phyloP scores from a whole-genome alignment of 208 protist species.

The Strigomonas culicis region DNA sequence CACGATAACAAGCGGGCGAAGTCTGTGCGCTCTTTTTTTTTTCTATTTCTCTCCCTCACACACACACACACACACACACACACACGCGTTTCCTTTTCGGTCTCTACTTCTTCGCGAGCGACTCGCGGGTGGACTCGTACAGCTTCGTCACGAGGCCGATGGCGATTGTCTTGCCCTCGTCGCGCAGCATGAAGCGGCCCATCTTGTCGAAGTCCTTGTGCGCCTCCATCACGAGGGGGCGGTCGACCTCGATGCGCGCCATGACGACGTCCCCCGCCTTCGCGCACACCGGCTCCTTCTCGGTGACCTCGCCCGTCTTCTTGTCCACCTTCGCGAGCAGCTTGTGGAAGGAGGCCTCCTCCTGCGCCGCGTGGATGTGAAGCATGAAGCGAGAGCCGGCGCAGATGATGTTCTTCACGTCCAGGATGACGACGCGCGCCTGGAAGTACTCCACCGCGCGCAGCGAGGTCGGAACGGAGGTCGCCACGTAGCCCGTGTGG shows the following conservation, averaged over 20 bases:
- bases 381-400: conserved; percentile 93
- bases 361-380: conserved; percentile 93
- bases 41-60: not conserved
- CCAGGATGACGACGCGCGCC: conserved; percentile 92
- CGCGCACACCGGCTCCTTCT: conserved; percentile 92
- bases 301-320: conserved; percentile 87
- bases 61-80: not conserved
- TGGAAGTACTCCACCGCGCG: conserved; percentile 91
- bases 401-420: conserved; percentile 95
- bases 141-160: conserved; percentile 89
- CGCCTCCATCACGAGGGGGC: conserved; percentile 88
- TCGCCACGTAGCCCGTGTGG: conserved; percentile 88
- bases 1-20: too few relatives aligned
- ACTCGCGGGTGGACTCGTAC: conserved; percentile 79
- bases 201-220: conserved; percentile 95
- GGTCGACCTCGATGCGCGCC: conserved; percentile 84
- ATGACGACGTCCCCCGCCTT: conserved; percentile 93
- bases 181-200: conserved; percentile 95
- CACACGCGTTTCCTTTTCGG: conserved; percentile 2
- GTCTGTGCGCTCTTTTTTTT: too few relatives aligned
- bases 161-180: conserved; percentile 92
- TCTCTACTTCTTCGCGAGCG: conserved; percentile 36
- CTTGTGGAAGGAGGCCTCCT: conserved; percentile 91
- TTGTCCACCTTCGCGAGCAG: conserved; percentile 91
- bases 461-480: conserved; percentile 75